These are phyloP conservation scores for Baorangia bicolor DNA, from an alignment of 768 basidiomycete species.

Conservation along the genomic window DNA sequence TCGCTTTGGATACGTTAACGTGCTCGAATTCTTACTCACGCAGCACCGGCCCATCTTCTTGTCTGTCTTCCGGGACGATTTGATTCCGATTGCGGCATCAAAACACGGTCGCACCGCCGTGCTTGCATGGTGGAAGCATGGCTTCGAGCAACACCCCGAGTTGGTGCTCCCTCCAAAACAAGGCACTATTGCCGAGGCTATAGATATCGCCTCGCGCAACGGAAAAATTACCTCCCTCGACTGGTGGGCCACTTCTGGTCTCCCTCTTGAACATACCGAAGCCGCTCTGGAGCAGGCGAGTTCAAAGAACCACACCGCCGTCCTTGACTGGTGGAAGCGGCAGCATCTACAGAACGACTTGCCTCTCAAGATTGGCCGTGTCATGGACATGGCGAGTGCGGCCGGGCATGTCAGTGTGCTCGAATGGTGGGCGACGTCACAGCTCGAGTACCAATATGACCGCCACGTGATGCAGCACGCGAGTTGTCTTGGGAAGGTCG, in stretches of 20 bases:
- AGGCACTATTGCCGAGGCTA: conserved; percentile 60
- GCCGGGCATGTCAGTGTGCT: conserved; percentile 74
- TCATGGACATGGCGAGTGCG: conserved; percentile 82
- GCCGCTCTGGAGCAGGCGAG: conserved; percentile 78
- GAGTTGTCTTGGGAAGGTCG: conserved; percentile 75
- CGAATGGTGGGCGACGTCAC: conserved; percentile 84
- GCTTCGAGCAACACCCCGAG: conserved; percentile 58
- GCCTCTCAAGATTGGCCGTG: conserved; percentile 77
- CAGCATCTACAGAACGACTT: conserved; percentile 49
- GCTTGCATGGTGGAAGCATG: conserved; percentile 81
- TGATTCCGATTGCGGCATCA: conserved; percentile 78
- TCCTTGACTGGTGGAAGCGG: conserved; percentile 82
- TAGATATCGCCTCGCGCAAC: conserved; percentile 77
- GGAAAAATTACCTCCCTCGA: conserved; percentile 74
- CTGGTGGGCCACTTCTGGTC: conserved; percentile 76
- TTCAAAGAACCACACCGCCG: conserved; percentile 69
- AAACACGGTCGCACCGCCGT: conserved; percentile 69
- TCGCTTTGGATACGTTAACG: conserved; percentile 71
- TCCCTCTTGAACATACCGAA: conserved; percentile 73
- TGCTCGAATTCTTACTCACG: conserved; percentile 72
- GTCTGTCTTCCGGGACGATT: conserved; percentile 59
- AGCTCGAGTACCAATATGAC: conserved; percentile 78
- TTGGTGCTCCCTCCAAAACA: conserved; percentile 55
- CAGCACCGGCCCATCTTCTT: conserved; percentile 65
- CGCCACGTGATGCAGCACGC: conserved; percentile 74